Percentiles rank a stretch among this genome's conserved stretches.
Conservation (phyloP, 2,329 filamentous ascomycete genomes). For the Colletotrichum echinochloae region DNA sequence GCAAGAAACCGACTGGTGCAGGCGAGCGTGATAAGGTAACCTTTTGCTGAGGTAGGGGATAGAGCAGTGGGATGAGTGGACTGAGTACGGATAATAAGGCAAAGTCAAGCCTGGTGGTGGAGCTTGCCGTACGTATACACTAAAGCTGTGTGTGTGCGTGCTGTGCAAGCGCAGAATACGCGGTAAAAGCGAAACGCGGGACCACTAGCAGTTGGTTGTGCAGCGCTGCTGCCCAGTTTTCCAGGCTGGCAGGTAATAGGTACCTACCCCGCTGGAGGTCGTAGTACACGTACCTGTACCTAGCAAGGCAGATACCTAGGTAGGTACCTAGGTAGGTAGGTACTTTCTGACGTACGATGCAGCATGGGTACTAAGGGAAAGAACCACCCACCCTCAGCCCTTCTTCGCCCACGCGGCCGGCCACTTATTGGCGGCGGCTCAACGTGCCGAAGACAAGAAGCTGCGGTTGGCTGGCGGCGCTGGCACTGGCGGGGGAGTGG, state of each 20-base stretch:
- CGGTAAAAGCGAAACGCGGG: slow-evolving; percentile 14
- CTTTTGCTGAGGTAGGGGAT: slow-evolving; percentile 22
- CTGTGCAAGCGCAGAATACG: slow-evolving; percentile 16
- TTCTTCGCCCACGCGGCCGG: neutral
- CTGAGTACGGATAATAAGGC: slow-evolving; percentile 2
- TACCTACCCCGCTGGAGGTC: too few species aligned
- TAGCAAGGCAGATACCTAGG: neutral
- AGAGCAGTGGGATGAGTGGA: slow-evolving; percentile 1
- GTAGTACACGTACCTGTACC: too few species aligned
- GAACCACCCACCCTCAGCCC: neutral
- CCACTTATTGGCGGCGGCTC: slow-evolving; percentile 9
- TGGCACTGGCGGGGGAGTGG: neutral
- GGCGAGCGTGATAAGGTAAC: slow-evolving; percentile 24
- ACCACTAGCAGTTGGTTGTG: neutral
- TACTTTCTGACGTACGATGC: neutral
- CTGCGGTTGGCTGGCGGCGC: slow-evolving; percentile 4
- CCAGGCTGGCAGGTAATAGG: slow-evolving; percentile 21
- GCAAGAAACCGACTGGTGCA: slow-evolving; percentile 11
- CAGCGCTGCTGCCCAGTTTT: slow-evolving; percentile 33
- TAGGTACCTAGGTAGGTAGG: neutral
- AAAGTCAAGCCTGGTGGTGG: neutral
- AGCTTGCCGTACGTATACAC: neutral
- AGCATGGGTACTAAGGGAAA: neutral
- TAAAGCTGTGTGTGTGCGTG: neutral
- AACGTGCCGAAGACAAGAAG: neutral